Percentiles rank a stretch among this genome's conserved stretches.
Conservation (phyloP, 805 yeast genomes). For the Candida insectorum region DNA sequence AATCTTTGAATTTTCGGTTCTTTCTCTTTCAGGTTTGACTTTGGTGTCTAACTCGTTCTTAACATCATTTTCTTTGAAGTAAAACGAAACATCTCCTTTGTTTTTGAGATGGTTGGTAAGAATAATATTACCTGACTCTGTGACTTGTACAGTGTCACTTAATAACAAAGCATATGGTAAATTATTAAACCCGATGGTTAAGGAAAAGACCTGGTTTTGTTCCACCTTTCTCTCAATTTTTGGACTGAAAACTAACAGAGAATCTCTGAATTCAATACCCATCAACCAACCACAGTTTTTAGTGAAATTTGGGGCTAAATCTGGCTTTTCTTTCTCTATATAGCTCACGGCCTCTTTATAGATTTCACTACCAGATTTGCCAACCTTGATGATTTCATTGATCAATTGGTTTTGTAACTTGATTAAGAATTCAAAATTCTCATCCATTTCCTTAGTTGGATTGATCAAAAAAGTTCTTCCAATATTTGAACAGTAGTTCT, state of each 20-base stretch:
- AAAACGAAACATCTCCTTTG: slow-evolving; percentile 75
- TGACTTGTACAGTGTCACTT: slow-evolving; percentile 76
- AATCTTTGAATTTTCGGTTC: slow-evolving; percentile 55
- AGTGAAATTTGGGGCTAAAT: slow-evolving; percentile 59
- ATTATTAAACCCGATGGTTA: slow-evolving; percentile 74
- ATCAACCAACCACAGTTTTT: slow-evolving; percentile 84
- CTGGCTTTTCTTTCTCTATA: slow-evolving; percentile 58
- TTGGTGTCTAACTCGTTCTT: slow-evolving; percentile 24
- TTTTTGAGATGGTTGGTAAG: slow-evolving; percentile 73
- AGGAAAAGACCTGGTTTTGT: slow-evolving; percentile 71
- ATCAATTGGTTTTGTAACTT: slow-evolving; percentile 67
- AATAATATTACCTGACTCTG: slow-evolving; percentile 56
- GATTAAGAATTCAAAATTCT: slow-evolving; percentile 73
- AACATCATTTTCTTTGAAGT: slow-evolving; percentile 57
- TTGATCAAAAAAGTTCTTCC: slow-evolving; percentile 88
- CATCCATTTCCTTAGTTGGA: slow-evolving; percentile 76
- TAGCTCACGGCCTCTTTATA: slow-evolving; percentile 61
- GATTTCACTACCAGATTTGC: slow-evolving; percentile 61
- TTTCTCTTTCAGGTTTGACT: slow-evolving; percentile 39
- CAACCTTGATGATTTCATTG: slow-evolving; percentile 55
- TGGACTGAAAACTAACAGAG: slow-evolving; percentile 65
- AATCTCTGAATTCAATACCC: slow-evolving; percentile 87
- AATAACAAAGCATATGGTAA: slow-evolving; percentile 68
- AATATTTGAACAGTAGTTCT: slow-evolving; percentile 82
- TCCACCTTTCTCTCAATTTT: slow-evolving; percentile 66